These are phyloP conservation scores for Rostrohypoxylon terebratum DNA, from an alignment of 495 filamentous ascomycete species.

Conservation along the genomic window DNA sequence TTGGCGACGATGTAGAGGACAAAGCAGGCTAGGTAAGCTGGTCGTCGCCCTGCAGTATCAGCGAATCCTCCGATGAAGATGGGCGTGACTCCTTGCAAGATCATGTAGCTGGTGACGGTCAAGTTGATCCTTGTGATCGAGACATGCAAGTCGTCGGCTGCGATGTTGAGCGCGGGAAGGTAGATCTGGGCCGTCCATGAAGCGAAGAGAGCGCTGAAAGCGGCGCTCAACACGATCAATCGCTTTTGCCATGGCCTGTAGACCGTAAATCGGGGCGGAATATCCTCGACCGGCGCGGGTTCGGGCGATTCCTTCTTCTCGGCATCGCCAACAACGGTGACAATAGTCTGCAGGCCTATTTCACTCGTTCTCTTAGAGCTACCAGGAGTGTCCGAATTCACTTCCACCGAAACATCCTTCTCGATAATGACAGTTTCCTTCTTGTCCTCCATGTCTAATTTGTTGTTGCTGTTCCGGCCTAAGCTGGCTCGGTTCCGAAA, in stretches of 20 bases:
- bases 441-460: conserved; percentile 29
- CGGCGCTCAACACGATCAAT: conserved; percentile 70
- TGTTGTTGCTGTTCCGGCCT: conserved; percentile 5
- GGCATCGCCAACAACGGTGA: conserved; percentile 14
- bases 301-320: conserved; percentile 26
- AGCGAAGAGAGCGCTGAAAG: conserved; percentile 72
- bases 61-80: conserved; percentile 68
- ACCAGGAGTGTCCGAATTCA: conserved; percentile 2
- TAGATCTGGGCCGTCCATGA: conserved; percentile 77
- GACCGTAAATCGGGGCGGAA: conserved; percentile 59
- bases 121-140: conserved; percentile 68
- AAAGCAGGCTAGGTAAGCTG: conserved; percentile 66
- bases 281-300: conserved; percentile 45
- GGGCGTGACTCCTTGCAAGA: conserved; percentile 69
- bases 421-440: conserved; percentile 28
- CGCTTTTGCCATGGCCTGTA: conserved; percentile 68
- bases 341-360: conserved; percentile 19
- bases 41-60: conserved; percentile 66
- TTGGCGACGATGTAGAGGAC: conserved; percentile 67
- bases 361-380: conserved; percentile 16
- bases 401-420: conserved; percentile 31
- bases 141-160: conserved; percentile 65
- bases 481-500: conserved; percentile 16
- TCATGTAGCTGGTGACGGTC: conserved; percentile 70
- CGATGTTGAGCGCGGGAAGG: conserved; percentile 70